Evolutionary conservation across 192 early-diverging fungal species (phyloP).

Genomic region (Coemansia sp.): DNA sequence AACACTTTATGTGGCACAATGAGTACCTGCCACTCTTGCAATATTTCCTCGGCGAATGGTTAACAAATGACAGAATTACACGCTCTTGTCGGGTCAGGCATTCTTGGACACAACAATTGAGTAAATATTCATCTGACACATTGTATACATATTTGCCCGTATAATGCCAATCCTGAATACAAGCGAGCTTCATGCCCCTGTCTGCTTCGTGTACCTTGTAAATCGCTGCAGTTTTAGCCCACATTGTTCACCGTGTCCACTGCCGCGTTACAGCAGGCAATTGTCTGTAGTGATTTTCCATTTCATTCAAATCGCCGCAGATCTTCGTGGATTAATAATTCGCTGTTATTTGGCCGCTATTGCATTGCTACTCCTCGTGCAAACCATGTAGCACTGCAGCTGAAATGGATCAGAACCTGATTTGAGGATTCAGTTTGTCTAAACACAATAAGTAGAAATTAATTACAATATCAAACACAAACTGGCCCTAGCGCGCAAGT

Average conservation of each 20-base stretch:
- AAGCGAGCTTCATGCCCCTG: not conserved
- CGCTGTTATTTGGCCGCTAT: too few relatives aligned
- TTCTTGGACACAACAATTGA: not conserved
- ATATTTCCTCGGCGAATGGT: not conserved
- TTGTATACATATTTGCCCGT: not conserved
- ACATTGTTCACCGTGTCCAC: not conserved
- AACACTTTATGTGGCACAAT: not conserved
- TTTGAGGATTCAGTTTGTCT: too few relatives aligned
- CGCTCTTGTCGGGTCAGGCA: not conserved
- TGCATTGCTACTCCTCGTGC: too few relatives aligned
- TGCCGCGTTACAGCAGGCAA: not conserved
- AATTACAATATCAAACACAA: too few relatives aligned
- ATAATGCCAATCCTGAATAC: not conserved
- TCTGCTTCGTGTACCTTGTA: not conserved
- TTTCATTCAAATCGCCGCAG: too few relatives aligned
- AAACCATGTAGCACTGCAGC: too few relatives aligned
- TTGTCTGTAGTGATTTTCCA: not conserved
- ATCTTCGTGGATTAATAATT: too few relatives aligned
- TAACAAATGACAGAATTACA: not conserved
- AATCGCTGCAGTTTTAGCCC: not conserved
- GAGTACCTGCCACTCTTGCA: not conserved
- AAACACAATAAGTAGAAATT: too few relatives aligned
- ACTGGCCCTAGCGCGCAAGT: too few relatives aligned
- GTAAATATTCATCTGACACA: not conserved
- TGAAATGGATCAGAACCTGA: too few relatives aligned